Evolutionary conservation across 371 early-diverging fungal species (phyloP).

Genomic region (Coemansia sp.): DNA sequence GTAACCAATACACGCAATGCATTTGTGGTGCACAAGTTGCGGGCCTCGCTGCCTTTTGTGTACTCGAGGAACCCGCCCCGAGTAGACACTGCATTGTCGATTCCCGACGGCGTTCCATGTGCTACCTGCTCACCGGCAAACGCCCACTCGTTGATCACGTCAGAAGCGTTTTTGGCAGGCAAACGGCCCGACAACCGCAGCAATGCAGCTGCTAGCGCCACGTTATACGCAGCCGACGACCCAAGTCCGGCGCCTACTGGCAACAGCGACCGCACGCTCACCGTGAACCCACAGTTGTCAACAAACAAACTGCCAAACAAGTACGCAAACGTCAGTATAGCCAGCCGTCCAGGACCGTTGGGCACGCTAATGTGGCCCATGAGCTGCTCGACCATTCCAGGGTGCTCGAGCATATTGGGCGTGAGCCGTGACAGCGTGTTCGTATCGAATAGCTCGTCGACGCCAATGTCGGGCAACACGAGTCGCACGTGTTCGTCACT

Average conservation of each 20-base stretch:
- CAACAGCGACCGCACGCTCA: conserved; percentile 70
- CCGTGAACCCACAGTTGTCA: conserved; percentile 52
- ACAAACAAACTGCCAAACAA: conserved; percentile 55
- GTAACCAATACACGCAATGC: conserved; percentile 75
- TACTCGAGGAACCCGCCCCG: conserved; percentile 68
- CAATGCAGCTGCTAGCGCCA: conserved; percentile 74
- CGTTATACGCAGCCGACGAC: conserved; percentile 90
- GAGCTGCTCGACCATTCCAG: conserved; percentile 18
- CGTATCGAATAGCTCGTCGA: conserved; percentile 14
- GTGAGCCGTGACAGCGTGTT: conserved; percentile 2
- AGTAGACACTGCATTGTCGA: conserved; percentile 88
- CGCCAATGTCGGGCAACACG: conserved; percentile 33
- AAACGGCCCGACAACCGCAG: conserved; percentile 56
- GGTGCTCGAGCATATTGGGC: conserved; percentile 14
- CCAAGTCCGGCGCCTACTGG: conserved; percentile 97
- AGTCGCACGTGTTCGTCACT: conserved; percentile 37
- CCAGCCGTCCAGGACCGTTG: conserved; percentile 54
- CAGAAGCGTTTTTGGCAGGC: conserved; percentile 26
- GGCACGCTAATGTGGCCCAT: conserved; percentile 7
- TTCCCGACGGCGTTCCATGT: conserved; percentile 94
- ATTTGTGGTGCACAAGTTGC: conserved; percentile 30
- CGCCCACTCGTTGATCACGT: conserved; percentile 78
- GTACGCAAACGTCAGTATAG: conserved; percentile 55
- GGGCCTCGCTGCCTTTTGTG: conserved; percentile 52
- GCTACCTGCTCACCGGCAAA: conserved; percentile 89